Conservation (phyloP, 2,329 filamentous ascomycete genomes). For the Colletotrichum camelliae region DNA sequence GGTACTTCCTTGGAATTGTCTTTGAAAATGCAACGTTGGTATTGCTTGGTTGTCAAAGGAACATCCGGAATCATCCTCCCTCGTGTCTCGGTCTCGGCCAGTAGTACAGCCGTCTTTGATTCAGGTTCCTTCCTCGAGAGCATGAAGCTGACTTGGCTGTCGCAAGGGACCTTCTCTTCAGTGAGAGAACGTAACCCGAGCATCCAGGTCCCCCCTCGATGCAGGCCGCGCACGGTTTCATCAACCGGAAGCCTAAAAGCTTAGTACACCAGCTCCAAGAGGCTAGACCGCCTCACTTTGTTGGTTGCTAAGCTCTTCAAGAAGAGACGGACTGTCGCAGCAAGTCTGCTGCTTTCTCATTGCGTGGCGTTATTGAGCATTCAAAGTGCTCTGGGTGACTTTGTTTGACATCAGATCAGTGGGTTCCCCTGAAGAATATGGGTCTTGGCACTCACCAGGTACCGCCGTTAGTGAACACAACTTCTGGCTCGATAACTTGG, state of each 20-base stretch:
- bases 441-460: slow-evolving; percentile 12
- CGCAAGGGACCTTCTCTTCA: neutral
- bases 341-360: neutral
- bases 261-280: neutral
- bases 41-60: neutral
- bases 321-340: slow-evolving; percentile 1
- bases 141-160: neutral
- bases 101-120: neutral
- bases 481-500: slow-evolving; percentile 20
- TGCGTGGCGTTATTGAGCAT: slow-evolving; percentile 25
- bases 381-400: slow-evolving; percentile 38
- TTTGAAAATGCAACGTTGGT: neutral
- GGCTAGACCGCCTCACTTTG: slow-evolving; percentile 1
- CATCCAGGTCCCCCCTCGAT: neutral
- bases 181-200: neutral
- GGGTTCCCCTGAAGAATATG: neutral
- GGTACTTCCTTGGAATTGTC: neutral
- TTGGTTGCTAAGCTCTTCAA: neutral
- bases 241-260: slow-evolving; percentile 11
- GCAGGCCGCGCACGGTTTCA: slow-evolving; percentile 9
- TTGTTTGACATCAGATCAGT: slow-evolving; percentile 3
- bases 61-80: neutral
- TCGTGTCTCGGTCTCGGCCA: neutral
- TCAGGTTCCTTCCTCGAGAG: neutral
- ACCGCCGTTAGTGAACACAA: slow-evolving; percentile 20